Evolutionary conservation across 2,329 filamentous ascomycete species (phyloP), one percentile per base, ranked within the genome.

Genomic region (Fusarium duplospermum): DNA sequence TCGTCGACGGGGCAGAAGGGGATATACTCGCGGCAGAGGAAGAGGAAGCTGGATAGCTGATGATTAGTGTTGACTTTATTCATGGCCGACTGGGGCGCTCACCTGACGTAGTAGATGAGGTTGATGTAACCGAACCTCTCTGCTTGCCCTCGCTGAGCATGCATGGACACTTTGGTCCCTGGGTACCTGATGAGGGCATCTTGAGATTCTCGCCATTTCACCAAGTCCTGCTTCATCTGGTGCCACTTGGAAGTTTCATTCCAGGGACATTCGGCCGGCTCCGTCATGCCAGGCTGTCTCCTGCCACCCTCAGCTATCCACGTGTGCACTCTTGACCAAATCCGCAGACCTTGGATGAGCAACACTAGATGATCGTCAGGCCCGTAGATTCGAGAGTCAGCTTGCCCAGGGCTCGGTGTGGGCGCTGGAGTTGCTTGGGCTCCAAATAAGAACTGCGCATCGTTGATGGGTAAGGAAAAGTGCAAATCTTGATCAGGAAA

Each of bases 51-150:
- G 2, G 2, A 18, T 2, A 16, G 0, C 3, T 3, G 1, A 14
- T 10, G 11, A 3, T 22, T 31, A 20, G 62, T 11, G 5, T 6
- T 4, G 5, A 9, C 2, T 27, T 1, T 1, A 29, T 13, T 16
- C 13, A 20, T 14, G 10, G 10, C 11, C 2, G 2, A 2, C 13
- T 61, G 6, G 27, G 6, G 20, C 47, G 20, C 52, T 62, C 20
- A 78, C 77, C 75, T 77, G 38, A 79, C 52, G 35, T 79, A 78
- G 67, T 78, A 79, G 0, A 79, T 72, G 9, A 79, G 24, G 31
- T 78, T 78, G 24, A 79, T 66, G 16, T 77, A 76, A 2, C 76
- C 77, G 36, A 78, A 79, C 14, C 63, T 70, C 59, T 79, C 77
- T 1, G 74, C 77, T 4, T 78, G 77, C 18, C 76, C 73, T 2